Base-by-base conservation (phyloP, 768 basidiomycete species). In the Amanita pallidorosea region DNA sequence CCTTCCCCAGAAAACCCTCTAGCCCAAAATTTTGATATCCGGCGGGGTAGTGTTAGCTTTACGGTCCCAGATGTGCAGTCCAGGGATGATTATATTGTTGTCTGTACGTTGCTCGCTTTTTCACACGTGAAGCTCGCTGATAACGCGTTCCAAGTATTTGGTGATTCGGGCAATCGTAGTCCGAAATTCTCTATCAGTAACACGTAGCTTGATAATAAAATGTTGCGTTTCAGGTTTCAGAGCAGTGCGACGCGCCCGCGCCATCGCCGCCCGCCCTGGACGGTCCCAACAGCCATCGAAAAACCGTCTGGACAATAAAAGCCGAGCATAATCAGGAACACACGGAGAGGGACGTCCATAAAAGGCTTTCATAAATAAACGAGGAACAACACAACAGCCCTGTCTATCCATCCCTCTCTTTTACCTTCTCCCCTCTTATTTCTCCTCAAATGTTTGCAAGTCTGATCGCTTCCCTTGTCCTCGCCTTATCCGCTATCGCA, bases 91-190 rank as follows among this genome's bases (percentile, higher is more conserved):
- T 83, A 77, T 55, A 70, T 75, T 48, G 60, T 82, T 47, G 75
- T 71, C 43, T 59, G 80, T 80, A 57, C 65, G 79, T 70, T 37
- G 31, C 11, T 37, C 51, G 27, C 43, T 25, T n/a, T 23, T 25
- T 50, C 48, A 11, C 15, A 25, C 38, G 25, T 37, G n/a, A 7
- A 18, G 37, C n/a, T 38, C n/a, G 18, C 56, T 13, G 47, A 49
- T 23, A 8, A n/a, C 9, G 53, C 18, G 15, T 23, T 41, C 3
- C 3, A 5, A 77, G 76, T 80, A 20, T 63, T 79, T 29, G 79
- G 80, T 8, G 75, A 79, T 59, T 79, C 79, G n/a, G 80, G 77
- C 25, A 75, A 83, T 61, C 56, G 55, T 40, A 78, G 73, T 54
- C 67, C 69, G 1, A 2, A 52, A 47, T 83, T 84, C 58, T 69